These are phyloP conservation scores for Chalciporus piperatus DNA, from an alignment of 768 basidiomycete species.

Conservation along the genomic window DNA sequence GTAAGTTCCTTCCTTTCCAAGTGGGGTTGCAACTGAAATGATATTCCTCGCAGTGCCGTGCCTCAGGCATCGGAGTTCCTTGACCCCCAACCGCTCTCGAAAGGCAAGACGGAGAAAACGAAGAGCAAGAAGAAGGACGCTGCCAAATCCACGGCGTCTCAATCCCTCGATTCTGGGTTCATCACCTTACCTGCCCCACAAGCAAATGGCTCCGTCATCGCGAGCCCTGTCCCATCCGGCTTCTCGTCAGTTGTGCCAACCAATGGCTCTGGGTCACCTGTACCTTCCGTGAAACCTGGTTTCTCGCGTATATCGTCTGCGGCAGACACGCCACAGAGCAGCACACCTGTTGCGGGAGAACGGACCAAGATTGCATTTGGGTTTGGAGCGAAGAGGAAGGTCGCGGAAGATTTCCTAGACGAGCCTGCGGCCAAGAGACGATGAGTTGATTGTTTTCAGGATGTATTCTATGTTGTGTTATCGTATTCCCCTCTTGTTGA, in stretches of 20 bases:
- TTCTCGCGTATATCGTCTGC: slow-evolving; percentile 74
- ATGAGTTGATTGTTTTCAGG: slow-evolving; percentile 14
- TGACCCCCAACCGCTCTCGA: slow-evolving; percentile 75
- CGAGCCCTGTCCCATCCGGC: slow-evolving; percentile 45
- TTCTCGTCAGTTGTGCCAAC: slow-evolving; percentile 27
- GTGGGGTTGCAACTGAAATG: background rate
- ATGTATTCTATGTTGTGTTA: background rate
- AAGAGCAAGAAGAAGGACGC: slow-evolving; percentile 78
- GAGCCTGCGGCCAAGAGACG: slow-evolving; percentile 64
- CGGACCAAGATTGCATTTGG: slow-evolving; percentile 76
- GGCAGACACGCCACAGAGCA: slow-evolving; percentile 46
- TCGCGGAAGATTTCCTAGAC: slow-evolving; percentile 62
- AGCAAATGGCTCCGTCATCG: slow-evolving; percentile 37
- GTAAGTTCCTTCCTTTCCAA: slow-evolving; percentile 40
- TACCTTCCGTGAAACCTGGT: slow-evolving; percentile 54
- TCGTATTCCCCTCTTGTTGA: background rate
- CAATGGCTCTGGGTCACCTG: slow-evolving; percentile 54
- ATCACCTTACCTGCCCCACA: slow-evolving; percentile 69
- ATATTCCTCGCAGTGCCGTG: slow-evolving; percentile 58
- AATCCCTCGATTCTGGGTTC: slow-evolving; percentile 56
- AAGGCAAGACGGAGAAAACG: slow-evolving; percentile 79
- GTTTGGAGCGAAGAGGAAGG: slow-evolving; percentile 78
- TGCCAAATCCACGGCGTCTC: slow-evolving; percentile 46
- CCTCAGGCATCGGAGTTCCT: slow-evolving; percentile 83
- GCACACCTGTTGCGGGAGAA: slow-evolving; percentile 61